Evolutionary conservation across 495 filamentous ascomycete species (phyloP).

Genomic region (Diplogelasinospora grovesii): DNA sequence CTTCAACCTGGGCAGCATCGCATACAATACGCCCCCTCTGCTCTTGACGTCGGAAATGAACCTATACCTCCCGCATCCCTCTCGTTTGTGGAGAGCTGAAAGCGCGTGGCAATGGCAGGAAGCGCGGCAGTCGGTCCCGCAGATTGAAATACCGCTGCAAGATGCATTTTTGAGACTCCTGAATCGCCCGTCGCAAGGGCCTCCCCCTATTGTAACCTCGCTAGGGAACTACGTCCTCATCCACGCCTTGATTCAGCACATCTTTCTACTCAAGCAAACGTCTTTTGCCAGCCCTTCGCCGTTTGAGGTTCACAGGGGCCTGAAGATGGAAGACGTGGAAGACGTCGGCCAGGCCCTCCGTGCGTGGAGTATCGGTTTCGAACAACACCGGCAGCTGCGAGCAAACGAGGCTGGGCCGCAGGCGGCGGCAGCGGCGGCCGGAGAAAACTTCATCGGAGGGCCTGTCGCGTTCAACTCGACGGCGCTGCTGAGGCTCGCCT

Average conservation of each 20-base stretch:
- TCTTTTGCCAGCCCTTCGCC: conserved; percentile 38
- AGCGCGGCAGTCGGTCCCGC: conserved; percentile 34
- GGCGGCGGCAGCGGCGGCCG: conserved; percentile 12
- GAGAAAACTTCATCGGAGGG: conserved; percentile 46
- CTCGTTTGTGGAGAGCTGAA: conserved; percentile 47
- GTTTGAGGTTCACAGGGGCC: conserved; percentile 36
- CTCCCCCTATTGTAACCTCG: conserved; percentile 49
- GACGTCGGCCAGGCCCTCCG: conserved; percentile 53
- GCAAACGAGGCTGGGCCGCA: conserved; percentile 31
- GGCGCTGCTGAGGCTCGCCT: conserved; percentile 57
- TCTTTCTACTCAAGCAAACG: conserved; percentile 59
- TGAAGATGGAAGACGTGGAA: conserved; percentile 49
- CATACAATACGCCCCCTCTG: conserved; percentile 50
- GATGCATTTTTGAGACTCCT: conserved; percentile 44
- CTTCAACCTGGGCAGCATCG: conserved; percentile 53
- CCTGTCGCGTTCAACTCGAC: conserved; percentile 62
- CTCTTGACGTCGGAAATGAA: conserved; percentile 58
- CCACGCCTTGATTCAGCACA: conserved; percentile 61
- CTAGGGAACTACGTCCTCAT: conserved; percentile 64
- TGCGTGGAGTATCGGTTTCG: conserved; percentile 58
- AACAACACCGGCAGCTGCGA: conserved; percentile 41
- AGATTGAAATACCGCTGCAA: conserved; percentile 43
- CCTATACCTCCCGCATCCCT: conserved; percentile 51
- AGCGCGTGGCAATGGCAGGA: conserved; percentile 45
- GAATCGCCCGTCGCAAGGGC: conserved; percentile 36